Conservation (phyloP, 106 monocot genomes). For the Hemerocallis citrina region DNA sequence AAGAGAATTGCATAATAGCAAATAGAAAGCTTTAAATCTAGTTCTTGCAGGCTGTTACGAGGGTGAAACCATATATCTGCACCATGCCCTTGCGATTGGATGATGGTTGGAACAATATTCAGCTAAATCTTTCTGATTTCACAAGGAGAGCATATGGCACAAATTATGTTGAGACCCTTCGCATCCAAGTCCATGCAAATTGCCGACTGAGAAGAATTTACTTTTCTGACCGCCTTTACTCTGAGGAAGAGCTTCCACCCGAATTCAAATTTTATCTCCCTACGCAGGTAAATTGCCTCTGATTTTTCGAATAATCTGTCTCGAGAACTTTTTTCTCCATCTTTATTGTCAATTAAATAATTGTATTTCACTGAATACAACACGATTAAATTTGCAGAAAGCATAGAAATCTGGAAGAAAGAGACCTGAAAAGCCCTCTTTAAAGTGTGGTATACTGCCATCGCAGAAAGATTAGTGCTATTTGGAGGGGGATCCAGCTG, state of each 20-base stretch:
- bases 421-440: too few relatives aligned
- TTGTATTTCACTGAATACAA: neutral
- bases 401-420: neutral
- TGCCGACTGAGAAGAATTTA: slow-evolving; percentile 91
- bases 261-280: slow-evolving; percentile 98
- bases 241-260: slow-evolving; percentile 95
- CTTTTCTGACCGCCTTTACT: slow-evolving; percentile 91
- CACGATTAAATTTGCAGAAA: neutral
- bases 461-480: too few relatives aligned
- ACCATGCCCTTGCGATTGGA: slow-evolving; percentile 88
- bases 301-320: neutral
- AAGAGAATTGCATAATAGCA: neutral
- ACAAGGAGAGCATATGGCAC: slow-evolving; percentile 96
- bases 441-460: too few relatives aligned
- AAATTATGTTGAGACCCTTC: slow-evolving; percentile 92
- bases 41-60: slow-evolving; percentile 54
- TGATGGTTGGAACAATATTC: slow-evolving; percentile 97
- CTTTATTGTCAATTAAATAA: too few relatives aligned
- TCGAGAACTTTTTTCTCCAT: too few relatives aligned
- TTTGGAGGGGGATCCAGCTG: too few relatives aligned
- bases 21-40: neutral
- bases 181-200: slow-evolving; percentile 94
- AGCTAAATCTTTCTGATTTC: slow-evolving; percentile 82
- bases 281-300: slow-evolving; percentile 43
- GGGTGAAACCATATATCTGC: slow-evolving; percentile 97